Evolutionary conservation across 352 stramenopile genomes (phyloP).

Genomic region (Pythium dissotocum): DNA sequence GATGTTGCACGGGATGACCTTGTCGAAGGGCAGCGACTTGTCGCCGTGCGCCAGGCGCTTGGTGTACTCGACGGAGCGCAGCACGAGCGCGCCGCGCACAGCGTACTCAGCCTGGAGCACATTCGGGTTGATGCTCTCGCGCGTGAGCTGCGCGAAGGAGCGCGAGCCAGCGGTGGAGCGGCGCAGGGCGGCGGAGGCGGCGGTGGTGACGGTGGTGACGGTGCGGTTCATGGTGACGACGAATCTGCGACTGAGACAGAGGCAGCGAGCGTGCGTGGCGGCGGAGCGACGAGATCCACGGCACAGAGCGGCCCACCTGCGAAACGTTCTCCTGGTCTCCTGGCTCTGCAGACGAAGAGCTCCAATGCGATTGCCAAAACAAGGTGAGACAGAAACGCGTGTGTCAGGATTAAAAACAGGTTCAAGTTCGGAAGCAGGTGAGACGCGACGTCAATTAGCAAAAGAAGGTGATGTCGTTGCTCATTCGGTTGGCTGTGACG

Average conservation of each 20-base stretch:
- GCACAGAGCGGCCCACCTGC: not conserved
- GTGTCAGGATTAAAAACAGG: conserved; percentile 10
- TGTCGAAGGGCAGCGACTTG: conserved; percentile 86
- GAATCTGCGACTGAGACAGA: not conserved
- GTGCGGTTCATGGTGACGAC: conserved; percentile 14
- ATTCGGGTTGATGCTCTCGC: conserved; percentile 75
- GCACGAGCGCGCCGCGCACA: conserved; percentile 85
- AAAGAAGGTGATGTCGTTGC: conserved; percentile 6
- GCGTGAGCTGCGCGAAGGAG: conserved; percentile 71
- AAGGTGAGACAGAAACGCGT: conserved; percentile 23
- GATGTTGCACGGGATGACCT: conserved; percentile 98
- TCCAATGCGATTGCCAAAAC: conserved; percentile 27
- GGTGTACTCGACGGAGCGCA: conserved; percentile 78
- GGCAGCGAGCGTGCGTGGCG: conserved; percentile 5
- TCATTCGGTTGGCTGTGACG: conserved; percentile 13
- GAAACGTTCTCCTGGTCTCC: conserved; percentile 30
- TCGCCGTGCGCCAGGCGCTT: conserved; percentile 63
- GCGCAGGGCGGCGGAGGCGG: conserved; percentile 29
- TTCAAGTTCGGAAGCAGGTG: conserved; percentile 31
- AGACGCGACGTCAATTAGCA: conserved; percentile 7
- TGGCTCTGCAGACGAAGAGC: conserved; percentile 13
- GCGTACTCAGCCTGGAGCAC: conserved; percentile 87
- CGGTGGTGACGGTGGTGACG: not conserved
- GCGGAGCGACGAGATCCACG: conserved; percentile 1
- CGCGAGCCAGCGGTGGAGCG: conserved; percentile 31